A percentile compares a stretch with the other conserved stretches of the same genome.
phyloP scores from a whole-genome alignment of 2,329 filamentous ascomycete species.

The Monilinia aucupariae region DNA sequence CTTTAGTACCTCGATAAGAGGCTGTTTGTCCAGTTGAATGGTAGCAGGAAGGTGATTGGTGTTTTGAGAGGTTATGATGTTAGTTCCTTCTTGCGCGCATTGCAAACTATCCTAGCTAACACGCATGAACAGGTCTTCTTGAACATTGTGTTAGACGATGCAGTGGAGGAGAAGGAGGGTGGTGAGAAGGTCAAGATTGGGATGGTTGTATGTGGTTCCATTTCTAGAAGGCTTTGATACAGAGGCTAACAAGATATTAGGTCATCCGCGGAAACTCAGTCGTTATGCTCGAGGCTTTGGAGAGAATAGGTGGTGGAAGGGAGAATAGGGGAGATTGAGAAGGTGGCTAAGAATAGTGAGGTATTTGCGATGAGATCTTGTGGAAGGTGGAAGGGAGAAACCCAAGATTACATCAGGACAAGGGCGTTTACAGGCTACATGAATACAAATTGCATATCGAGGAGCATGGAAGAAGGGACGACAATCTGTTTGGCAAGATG shows the following conservation, averaged over 20 bases:
- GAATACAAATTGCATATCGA: constrained; percentile 17
- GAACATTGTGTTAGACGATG: constrained; percentile 96
- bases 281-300: constrained; percentile 87
- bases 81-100: constrained; percentile 16
- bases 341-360: not conserved
- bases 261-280: constrained; percentile 97
- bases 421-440: constrained; percentile 16
- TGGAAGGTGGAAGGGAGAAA: constrained; percentile 11
- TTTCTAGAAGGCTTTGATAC: not conserved
- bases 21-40: constrained; percentile 95
- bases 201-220: constrained; percentile 68
- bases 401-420: constrained; percentile 8
- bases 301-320: constrained; percentile 57
- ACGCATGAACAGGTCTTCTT: constrained; percentile 70
- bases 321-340: constrained; percentile 36
- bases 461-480: constrained; percentile 1
- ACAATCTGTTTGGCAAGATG: constrained; percentile 5
- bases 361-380: not conserved
- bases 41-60: constrained; percentile 94
- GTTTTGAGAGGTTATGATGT: constrained; percentile 95
- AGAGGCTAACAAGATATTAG: constrained; percentile 39
- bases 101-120: not conserved
- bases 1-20: constrained; percentile 96
- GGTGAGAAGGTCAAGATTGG: constrained; percentile 87
- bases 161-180: constrained; percentile 86